Conservation (phyloP, 2,329 filamentous ascomycete genomes). For the Paecilomyces fulvus region DNA sequence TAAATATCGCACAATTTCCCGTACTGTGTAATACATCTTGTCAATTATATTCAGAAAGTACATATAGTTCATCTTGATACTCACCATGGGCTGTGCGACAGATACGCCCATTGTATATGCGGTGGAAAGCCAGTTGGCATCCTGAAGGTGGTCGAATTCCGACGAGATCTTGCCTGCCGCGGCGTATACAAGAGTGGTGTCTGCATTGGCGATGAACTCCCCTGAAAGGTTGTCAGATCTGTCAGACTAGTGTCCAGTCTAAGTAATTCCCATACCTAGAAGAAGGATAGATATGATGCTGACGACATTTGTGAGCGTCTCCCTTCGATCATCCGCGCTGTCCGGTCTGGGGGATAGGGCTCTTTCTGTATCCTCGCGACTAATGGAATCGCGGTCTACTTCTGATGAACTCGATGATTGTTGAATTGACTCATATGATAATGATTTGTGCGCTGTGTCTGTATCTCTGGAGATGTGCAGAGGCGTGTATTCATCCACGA, state of each 20-base stretch:
- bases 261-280: constrained; percentile 13
- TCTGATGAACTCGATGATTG: neutral
- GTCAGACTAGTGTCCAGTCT: neutral
- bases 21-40: constrained; percentile 25
- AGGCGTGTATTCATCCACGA: neutral
- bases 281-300: constrained; percentile 21
- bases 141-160: constrained; percentile 49
- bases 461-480: neutral
- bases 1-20: constrained; percentile 53
- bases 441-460: neutral
- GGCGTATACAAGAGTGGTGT: constrained; percentile 57
- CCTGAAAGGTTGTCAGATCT: constrained; percentile 25
- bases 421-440: neutral
- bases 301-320: constrained; percentile 10
- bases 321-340: neutral
- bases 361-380: neutral
- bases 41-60: constrained; percentile 4
- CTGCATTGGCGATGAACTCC: constrained; percentile 58
- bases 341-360: neutral
- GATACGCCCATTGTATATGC: constrained; percentile 45
- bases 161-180: constrained; percentile 56
- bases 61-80: constrained; percentile 7
- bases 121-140: constrained; percentile 52
- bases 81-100: constrained; percentile 46
- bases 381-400: neutral